These are phyloP conservation scores for Chrysoporthe cubensis DNA, from an alignment of 2,329 filamentous ascomycete genomes.

Conservation along the genomic window DNA sequence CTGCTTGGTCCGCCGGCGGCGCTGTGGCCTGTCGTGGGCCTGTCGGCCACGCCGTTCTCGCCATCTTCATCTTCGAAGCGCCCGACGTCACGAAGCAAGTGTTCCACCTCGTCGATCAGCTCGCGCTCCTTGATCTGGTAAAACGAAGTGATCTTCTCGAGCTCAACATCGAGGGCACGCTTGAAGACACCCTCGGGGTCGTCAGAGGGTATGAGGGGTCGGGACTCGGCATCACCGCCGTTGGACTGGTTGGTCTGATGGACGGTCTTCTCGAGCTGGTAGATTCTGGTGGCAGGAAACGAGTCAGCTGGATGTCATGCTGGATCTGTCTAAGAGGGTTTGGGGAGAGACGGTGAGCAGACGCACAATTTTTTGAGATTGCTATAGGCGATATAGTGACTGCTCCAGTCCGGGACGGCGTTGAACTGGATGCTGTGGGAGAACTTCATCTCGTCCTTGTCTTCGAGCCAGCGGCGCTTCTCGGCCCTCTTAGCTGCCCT, in stretches of 20 bases:
- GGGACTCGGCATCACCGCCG: conserved; percentile 72
- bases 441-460: conserved; percentile 96
- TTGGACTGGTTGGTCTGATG: conserved; percentile 61
- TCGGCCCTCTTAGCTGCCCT: conserved; percentile 53
- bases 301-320: conserved; percentile 13
- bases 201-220: conserved; percentile 74
- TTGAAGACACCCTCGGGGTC: conserved; percentile 84
- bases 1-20: conserved; percentile 33
- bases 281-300: conserved; percentile 66
- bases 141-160: conserved; percentile 93
- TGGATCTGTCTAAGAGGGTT: background rate
- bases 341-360: conserved; percentile 30
- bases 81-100: conserved; percentile 75
- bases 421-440: conserved; percentile 99
- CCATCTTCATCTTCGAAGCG: conserved; percentile 61
- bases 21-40: conserved; percentile 34
- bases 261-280: conserved; percentile 85
- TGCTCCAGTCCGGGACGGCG: conserved; percentile 99
- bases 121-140: conserved; percentile 89
- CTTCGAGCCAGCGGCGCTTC: conserved; percentile 73
- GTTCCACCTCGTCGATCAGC: conserved; percentile 78
- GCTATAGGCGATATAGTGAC: conserved; percentile 96
- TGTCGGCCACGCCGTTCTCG: conserved; percentile 30
- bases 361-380: conserved; percentile 96
- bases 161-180: conserved; percentile 80